Percentiles rank a stretch among this genome's conserved stretches.
Conservation (phyloP, 805 yeast species). For the Metschnikowia continentalis region DNA sequence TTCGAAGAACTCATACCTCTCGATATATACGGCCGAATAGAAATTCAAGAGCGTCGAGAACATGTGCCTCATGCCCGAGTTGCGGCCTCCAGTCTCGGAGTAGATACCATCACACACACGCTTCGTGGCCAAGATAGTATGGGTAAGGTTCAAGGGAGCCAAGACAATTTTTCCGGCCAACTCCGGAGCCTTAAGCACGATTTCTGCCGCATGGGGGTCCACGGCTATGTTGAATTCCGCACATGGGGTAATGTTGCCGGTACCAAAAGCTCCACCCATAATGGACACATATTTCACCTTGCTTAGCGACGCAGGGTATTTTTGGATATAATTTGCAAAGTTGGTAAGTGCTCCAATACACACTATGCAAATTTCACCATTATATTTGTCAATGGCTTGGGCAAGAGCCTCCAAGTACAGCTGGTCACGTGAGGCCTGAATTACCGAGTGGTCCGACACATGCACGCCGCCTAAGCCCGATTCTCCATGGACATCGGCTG, state of each 20-base stretch:
- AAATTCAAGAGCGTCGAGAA: conserved; percentile 11
- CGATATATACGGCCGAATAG: conserved; percentile 11
- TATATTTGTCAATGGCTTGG: conserved; percentile 39
- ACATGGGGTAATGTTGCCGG: conserved; percentile 47
- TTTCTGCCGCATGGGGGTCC: conserved; percentile 73
- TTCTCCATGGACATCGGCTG: conserved; percentile 67
- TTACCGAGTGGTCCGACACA: conserved; percentile 48
- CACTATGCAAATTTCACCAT: conserved; percentile 53
- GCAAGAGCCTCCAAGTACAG: conserved; percentile 34
- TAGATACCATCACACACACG: conserved; percentile 22
- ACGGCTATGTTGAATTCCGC: conserved; percentile 75
- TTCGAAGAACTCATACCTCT: conserved; percentile 3
- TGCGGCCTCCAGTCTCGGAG: conserved; percentile 3
- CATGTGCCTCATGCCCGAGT: conserved; percentile 8
- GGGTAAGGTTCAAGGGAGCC: conserved; percentile 68
- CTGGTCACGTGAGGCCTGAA: conserved; percentile 20
- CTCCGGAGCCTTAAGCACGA: conserved; percentile 45
- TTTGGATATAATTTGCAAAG: conserved; percentile 50
- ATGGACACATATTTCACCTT: conserved; percentile 54
- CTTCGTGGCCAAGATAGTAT: conserved; percentile 50
- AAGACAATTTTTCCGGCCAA: conserved; percentile 50
- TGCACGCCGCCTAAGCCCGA: conserved; percentile 74
- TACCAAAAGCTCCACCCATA: conserved; percentile 70
- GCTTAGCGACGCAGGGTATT: conserved; percentile 50
- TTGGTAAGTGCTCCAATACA: conserved; percentile 82